Evolutionary conservation across 2,329 filamentous ascomycete species (phyloP).

Genomic region (Samsoniella hepiali): DNA sequence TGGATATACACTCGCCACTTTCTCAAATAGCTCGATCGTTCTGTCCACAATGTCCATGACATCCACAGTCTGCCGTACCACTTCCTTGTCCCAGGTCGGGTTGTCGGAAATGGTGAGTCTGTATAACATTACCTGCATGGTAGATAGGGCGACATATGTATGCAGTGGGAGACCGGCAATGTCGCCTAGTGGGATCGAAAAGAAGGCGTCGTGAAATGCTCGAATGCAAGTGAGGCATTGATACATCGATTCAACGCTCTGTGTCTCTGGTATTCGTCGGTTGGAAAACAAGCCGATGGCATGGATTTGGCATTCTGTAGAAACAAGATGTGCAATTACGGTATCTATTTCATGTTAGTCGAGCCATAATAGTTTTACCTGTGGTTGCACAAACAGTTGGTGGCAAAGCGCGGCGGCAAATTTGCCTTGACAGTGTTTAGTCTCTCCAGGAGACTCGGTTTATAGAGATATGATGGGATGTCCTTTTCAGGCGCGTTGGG

Average conservation of each 20-base stretch:
- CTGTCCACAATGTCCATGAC: conserved; percentile 35
- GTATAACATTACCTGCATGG: conserved; percentile 38
- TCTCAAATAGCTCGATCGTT: conserved; percentile 32
- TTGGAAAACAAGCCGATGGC: conserved; percentile 33
- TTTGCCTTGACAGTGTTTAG: conserved; percentile 26
- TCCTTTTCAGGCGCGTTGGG: conserved; percentile 23
- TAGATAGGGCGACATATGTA: conserved; percentile 34
- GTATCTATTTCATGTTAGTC: conserved; percentile 25
- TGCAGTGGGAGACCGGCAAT: conserved; percentile 34
- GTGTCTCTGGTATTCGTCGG: conserved; percentile 29
- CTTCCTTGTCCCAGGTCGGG: conserved; percentile 40
- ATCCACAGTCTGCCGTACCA: conserved; percentile 35
- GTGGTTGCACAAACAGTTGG: conserved; percentile 28
- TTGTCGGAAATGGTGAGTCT: conserved; percentile 38
- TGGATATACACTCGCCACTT: conserved; percentile 27
- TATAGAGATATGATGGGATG: conserved; percentile 33
- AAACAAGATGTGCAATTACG: conserved; percentile 30
- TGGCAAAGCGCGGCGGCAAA: conserved; percentile 23
- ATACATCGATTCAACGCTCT: conserved; percentile 36
- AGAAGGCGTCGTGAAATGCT: conserved; percentile 36
- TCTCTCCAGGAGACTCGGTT: conserved; percentile 29
- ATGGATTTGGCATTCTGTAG: conserved; percentile 32
- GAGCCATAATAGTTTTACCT: neutral
- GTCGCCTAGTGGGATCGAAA: conserved; percentile 30
- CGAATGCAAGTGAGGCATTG: conserved; percentile 34